Percentiles rank a stretch among this genome's conserved stretches.
Evolutionary conservation across 805 yeast genomes (phyloP).

Genomic region (Candida chilensis): DNA sequence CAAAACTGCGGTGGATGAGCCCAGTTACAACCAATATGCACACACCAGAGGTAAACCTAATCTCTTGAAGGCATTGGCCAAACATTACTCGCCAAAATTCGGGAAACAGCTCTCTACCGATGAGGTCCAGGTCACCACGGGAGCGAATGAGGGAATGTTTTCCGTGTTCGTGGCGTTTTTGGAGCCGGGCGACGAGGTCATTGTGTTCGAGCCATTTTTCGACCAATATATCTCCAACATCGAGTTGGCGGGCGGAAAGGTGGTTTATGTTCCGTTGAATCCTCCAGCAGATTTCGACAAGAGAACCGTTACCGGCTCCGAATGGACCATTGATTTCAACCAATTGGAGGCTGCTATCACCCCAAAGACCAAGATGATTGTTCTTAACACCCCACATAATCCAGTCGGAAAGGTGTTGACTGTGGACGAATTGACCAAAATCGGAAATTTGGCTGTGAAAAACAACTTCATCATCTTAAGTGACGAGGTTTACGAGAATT

Average conservation of each 20-base stretch:
- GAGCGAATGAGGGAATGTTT: conserved; percentile 95
- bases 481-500: conserved; percentile 93
- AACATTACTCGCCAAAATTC: conserved; percentile 62
- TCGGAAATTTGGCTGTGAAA: conserved; percentile 80
- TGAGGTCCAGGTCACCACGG: conserved; percentile 81
- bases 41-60: conserved; percentile 83
- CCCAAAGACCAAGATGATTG: conserved; percentile 73
- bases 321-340: conserved; percentile 80
- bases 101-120: conserved; percentile 45
- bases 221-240: conserved; percentile 95
- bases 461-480: conserved; percentile 77
- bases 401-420: conserved; percentile 91
- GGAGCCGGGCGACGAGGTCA: conserved; percentile 86
- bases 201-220: conserved; percentile 94
- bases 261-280: conserved; percentile 76
- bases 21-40: conserved; percentile 86
- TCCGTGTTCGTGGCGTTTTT: conserved; percentile 79
- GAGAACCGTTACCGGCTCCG: conserved; percentile 65
- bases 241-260: conserved; percentile 88
- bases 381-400: conserved; percentile 91
- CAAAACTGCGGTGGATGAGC: conserved; percentile 57
- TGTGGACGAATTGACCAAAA: conserved; percentile 57
- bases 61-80: conserved; percentile 59
- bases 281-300: conserved; percentile 68
- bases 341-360: conserved; percentile 68